Base-by-base conservation (phyloP, 2,329 filamentous ascomycete species). In the Trichoderma atrobrunneum region DNA sequence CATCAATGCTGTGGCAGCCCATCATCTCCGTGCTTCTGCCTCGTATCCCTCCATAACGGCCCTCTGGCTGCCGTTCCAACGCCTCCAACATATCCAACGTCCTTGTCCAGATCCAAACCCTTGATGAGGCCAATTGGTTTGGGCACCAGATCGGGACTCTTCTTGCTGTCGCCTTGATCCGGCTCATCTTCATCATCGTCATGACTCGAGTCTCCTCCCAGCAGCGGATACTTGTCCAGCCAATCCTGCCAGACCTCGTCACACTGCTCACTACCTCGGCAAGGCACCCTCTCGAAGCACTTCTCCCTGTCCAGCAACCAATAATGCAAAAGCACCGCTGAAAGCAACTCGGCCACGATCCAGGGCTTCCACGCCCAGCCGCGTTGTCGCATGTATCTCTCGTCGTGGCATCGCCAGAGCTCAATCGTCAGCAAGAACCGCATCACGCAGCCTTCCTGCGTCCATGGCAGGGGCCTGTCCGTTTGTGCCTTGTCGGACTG, bases 201-300 rank as follows among this genome's bases (percentile, higher is more conserved):
- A 2, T 67, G 32, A 11, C 63, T 65, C 48, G 39, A 30, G 18
- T 72, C 67, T 0, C 30, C 32, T 2, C 2, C 26, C 28, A 71
- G 18, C 5, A 74, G 16, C 26, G 77, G 77, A 51, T 77, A 79
- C 65, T 74, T 72, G 1, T 74, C 71, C 56, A 79, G 21, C 80
- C 79, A 81, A n/a, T 72, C 43, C 14, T 78, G 75, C 80, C 80
- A 81, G 7, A 76, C 57, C 12, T 67, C 56, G 28, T 79, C 75
- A 75, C 76, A 78, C 7, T 73, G 39, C 6, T 73, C 72, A 11
- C 54, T 10, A 7, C 60, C 28, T 1, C 73, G 34, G 10, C 68
- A 62, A 1, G 72, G 66, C 30, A 60, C 63, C 3, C 51, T 43
- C 21, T 60, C 60, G 30, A 78, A 73, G 57, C 77, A 77, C 1